Evolutionary conservation across 1,284 basidiomycete genomes (phyloP).

Genomic region (Fomitopsis pinicola): DNA sequence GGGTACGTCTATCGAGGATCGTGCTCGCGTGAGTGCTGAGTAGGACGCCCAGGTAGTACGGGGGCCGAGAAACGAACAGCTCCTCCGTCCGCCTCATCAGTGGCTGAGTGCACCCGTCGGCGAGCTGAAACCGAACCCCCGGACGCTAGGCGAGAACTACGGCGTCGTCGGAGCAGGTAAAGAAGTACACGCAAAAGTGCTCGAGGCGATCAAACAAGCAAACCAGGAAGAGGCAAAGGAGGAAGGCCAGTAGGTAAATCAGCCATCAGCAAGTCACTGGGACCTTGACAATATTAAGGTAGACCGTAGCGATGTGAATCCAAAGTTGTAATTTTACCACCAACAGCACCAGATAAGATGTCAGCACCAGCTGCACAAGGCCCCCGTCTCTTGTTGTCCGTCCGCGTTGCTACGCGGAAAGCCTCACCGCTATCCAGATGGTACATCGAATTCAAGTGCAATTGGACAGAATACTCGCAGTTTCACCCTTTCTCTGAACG

Average conservation of each 20-base stretch:
- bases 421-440: background rate
- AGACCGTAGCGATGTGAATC: background rate
- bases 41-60: constrained; percentile 46
- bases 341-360: no score
- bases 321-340: background rate
- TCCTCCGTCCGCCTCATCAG: no score
- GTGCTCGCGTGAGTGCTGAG: background rate
- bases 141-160: constrained; percentile 83
- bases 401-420: no score
- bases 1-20: constrained; percentile 84
- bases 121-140: no score
- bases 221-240: constrained; percentile 49
- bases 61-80: no score
- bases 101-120: no score
- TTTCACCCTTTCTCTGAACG: no score
- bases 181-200: constrained; percentile 60
- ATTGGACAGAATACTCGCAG: no score
- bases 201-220: constrained; percentile 75
- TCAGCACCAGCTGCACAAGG: no score
- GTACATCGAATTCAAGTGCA: background rate
- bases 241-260: background rate
- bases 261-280: background rate
- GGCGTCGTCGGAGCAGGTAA: constrained; percentile 82
- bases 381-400: no score
- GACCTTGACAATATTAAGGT: background rate